Evolutionary conservation across 2,329 filamentous ascomycete species (phyloP).

Genomic region (Venturia aucupariae): DNA sequence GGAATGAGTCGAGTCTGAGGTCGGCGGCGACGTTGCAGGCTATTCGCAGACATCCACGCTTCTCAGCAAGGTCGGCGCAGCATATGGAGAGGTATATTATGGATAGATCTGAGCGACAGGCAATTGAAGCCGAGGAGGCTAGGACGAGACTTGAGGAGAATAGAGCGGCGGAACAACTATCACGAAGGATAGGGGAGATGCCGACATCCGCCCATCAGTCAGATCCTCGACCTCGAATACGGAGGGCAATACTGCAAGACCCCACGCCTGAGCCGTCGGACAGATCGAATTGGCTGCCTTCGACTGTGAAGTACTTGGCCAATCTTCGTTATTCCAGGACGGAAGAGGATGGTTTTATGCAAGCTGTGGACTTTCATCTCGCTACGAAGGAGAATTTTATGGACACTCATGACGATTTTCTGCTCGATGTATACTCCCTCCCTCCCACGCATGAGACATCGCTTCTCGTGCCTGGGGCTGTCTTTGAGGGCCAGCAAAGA

Average conservation of each 20-base stretch:
- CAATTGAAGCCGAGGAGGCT: conserved; percentile 21
- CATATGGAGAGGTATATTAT: conserved; percentile 32
- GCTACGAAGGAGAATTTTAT: conserved; percentile 44
- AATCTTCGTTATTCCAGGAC: conserved; percentile 45
- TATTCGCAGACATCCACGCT: conserved; percentile 30
- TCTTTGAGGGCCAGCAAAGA: conserved; percentile 54
- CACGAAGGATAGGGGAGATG: not conserved
- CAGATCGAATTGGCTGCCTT: conserved; percentile 37
- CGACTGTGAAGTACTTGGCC: conserved; percentile 53
- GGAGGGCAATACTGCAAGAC: conserved; percentile 6
- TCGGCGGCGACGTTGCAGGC: conserved; percentile 34
- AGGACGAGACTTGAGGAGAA: not conserved
- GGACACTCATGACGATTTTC: conserved; percentile 47
- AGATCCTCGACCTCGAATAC: conserved; percentile 11
- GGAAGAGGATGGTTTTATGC: conserved; percentile 45
- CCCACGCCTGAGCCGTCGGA: conserved; percentile 20
- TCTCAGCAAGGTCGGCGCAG: conserved; percentile 29
- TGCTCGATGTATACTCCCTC: conserved; percentile 45
- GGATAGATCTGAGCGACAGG: conserved; percentile 27
- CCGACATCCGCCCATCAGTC: conserved; percentile 1
- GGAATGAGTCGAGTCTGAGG: conserved; percentile 26
- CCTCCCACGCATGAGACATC: conserved; percentile 46
- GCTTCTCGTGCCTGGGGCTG: conserved; percentile 52
- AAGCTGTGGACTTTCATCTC: conserved; percentile 45
- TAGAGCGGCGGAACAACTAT: conserved; percentile 16